A percentile compares a stretch with the other conserved stretches of the same genome.
phyloP scores from a whole-genome alignment of 352 stramenopile species.

The Globisporangium ultimum region DNA sequence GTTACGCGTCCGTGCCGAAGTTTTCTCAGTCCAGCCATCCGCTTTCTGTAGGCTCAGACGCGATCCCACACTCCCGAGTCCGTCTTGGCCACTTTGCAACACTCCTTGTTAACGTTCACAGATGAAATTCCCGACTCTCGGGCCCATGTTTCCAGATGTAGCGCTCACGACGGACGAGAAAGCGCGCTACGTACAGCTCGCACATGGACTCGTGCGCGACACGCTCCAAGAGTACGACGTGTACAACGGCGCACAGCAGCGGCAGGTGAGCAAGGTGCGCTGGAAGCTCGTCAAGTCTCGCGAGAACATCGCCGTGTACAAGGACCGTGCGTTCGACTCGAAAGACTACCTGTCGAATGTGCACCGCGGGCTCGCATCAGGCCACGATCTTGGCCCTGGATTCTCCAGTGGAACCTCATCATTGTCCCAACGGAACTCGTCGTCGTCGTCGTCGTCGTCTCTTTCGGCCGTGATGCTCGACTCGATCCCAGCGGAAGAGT shows the following conservation, averaged over 20 bases:
- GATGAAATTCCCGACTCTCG: conserved; percentile 19
- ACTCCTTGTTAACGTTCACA: too few species aligned
- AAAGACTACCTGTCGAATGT: conserved; percentile 4
- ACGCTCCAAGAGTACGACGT: conserved; percentile 30
- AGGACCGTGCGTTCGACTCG: conserved; percentile 26
- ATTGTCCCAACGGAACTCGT: neutral
- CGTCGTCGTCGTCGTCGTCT: neutral
- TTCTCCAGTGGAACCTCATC: neutral
- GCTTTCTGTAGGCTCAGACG: too few species aligned
- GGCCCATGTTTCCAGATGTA: conserved; percentile 14
- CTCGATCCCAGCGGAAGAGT: conserved; percentile 21
- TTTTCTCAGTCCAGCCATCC: too few species aligned
- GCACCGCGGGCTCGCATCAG: conserved; percentile 18
- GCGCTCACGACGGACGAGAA: conserved; percentile 22
- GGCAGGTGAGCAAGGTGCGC: conserved; percentile 16
- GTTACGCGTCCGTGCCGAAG: too few species aligned
- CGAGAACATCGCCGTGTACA: conserved; percentile 36
- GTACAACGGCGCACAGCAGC: conserved; percentile 17
- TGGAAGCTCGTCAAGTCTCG: conserved; percentile 46
- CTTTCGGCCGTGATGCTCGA: neutral
- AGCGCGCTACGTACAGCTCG: conserved; percentile 21
- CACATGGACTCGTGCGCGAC: conserved; percentile 26
- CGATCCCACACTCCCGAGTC: too few species aligned
- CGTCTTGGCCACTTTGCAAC: too few species aligned
- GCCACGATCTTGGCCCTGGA: too few species aligned